phyloP scores from a whole-genome alignment of 2,329 filamentous ascomycete genomes.

The Endoconidiophora laricicola region DNA sequence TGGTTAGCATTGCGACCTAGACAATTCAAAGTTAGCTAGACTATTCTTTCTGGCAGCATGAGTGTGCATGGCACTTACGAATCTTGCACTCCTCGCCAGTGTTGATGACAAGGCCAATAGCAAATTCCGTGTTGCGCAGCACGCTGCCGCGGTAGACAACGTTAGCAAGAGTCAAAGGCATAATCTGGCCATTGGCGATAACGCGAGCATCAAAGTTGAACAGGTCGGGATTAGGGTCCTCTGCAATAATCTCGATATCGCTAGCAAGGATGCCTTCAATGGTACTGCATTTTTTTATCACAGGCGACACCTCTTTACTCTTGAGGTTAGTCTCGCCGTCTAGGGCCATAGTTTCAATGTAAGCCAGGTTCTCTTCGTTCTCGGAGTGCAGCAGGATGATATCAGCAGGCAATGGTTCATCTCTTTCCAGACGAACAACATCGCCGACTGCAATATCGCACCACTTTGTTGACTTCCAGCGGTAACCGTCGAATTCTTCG shows the following conservation, averaged over 20 bases:
- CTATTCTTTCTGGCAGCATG: background rate
- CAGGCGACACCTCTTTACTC: slow-evolving; percentile 50
- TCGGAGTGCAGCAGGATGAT: slow-evolving; percentile 61
- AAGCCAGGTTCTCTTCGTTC: slow-evolving; percentile 65
- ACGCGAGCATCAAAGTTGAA: slow-evolving; percentile 62
- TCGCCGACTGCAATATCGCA: slow-evolving; percentile 33
- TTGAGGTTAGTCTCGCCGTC: slow-evolving; percentile 75
- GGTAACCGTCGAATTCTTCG: slow-evolving; percentile 42
- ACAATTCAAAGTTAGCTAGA: background rate
- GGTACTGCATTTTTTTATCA: slow-evolving; percentile 39
- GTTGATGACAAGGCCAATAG: slow-evolving; percentile 69
- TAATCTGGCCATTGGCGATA: slow-evolving; percentile 37
- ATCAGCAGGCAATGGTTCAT: slow-evolving; percentile 73
- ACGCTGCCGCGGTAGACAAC: slow-evolving; percentile 77
- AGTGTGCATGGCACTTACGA: slow-evolving; percentile 23
- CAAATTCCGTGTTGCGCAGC: slow-evolving; percentile 60
- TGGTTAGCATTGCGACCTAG: slow-evolving; percentile 67
- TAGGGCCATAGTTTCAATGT: slow-evolving; percentile 69
- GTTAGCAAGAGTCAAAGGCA: slow-evolving; percentile 62
- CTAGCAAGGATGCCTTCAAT: slow-evolving; percentile 37
- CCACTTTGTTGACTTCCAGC: slow-evolving; percentile 36
- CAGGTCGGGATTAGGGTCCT: slow-evolving; percentile 62
- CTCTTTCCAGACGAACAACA: slow-evolving; percentile 36
- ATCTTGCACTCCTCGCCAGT: slow-evolving; percentile 85
- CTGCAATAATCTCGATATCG: slow-evolving; percentile 48